Conservation (phyloP, 352 stramenopile genomes). For the Pythium guiyangense region DNA sequence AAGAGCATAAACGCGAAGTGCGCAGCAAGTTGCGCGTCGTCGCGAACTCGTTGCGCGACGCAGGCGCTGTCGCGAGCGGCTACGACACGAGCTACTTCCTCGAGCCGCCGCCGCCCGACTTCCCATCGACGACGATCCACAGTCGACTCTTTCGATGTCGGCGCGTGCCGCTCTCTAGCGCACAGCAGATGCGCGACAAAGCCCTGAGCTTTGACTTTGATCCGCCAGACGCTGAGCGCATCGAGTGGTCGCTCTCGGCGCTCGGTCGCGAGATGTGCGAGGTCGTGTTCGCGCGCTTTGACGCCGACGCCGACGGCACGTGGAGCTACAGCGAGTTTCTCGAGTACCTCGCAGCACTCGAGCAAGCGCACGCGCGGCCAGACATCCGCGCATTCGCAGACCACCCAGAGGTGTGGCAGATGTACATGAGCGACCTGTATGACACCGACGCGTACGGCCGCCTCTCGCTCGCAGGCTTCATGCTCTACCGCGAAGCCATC, state of each 20-base stretch:
- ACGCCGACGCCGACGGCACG: slow-evolving; percentile 40
- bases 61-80: too few species aligned
- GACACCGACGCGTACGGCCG: slow-evolving; percentile 27
- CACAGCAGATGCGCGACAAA: too few species aligned
- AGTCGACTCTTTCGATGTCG: too few species aligned
- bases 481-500: slow-evolving; percentile 44
- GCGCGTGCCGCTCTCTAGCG: too few species aligned
- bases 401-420: slow-evolving; percentile 47
- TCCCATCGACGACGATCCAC: too few species aligned
- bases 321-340: slow-evolving; percentile 60
- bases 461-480: slow-evolving; percentile 59
- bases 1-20: too few species aligned
- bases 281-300: slow-evolving; percentile 46
- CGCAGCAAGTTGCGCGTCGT: slow-evolving; percentile 30
- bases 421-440: too few species aligned
- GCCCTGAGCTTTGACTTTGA: too few species aligned
- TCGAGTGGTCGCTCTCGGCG: slow-evolving; percentile 34
- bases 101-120: too few species aligned
- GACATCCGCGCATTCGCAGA: slow-evolving; percentile 32
- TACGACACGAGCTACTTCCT: too few species aligned
- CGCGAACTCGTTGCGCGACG: too few species aligned
- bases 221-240: slow-evolving; percentile 22
- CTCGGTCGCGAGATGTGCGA: slow-evolving; percentile 47
- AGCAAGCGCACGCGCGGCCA: slow-evolving; percentile 10
- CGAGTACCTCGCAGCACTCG: slow-evolving; percentile 47